phyloP scores from a whole-genome alignment of 2,329 filamentous ascomycete genomes.

The Xylariaceae sp. region DNA sequence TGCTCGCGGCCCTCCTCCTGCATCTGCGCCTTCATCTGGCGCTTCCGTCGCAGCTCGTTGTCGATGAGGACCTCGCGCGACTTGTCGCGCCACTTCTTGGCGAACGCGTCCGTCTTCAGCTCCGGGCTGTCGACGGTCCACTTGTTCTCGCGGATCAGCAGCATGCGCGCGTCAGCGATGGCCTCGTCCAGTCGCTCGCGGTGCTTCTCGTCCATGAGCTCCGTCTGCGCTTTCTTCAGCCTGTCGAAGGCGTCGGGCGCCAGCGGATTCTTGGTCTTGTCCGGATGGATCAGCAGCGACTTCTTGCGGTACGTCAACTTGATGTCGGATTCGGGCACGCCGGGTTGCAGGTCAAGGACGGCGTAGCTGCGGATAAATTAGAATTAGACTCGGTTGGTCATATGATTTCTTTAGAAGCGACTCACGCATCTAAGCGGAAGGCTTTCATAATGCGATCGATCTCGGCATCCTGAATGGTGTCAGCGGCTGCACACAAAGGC shows the following conservation, averaged over 20 bases:
- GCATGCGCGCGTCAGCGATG: slow-evolving; percentile 92
- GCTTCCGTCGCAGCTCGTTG: slow-evolving; percentile 80
- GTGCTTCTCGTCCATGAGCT: slow-evolving; percentile 92
- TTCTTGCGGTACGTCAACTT: slow-evolving; percentile 93
- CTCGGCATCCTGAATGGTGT: slow-evolving; percentile 75
- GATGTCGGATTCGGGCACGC: slow-evolving; percentile 94
- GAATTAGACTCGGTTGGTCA: neutral
- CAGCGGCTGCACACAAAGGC: slow-evolving; percentile 17
- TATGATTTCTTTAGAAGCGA: slow-evolving; percentile 2
- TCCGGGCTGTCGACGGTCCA: slow-evolving; percentile 89
- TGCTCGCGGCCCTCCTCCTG: slow-evolving; percentile 93
- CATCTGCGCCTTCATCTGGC: slow-evolving; percentile 91
- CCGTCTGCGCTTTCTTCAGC: slow-evolving; percentile 89
- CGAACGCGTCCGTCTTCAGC: slow-evolving; percentile 81
- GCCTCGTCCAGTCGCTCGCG: slow-evolving; percentile 87
- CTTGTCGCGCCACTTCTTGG: slow-evolving; percentile 86
- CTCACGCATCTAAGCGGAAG: slow-evolving; percentile 71
- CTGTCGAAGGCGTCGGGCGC: slow-evolving; percentile 97
- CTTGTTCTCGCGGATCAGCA: slow-evolving; percentile 92
- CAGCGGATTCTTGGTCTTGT: slow-evolving; percentile 89
- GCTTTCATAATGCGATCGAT: slow-evolving; percentile 92
- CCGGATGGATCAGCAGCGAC: slow-evolving; percentile 97
- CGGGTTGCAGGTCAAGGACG: slow-evolving; percentile 92
- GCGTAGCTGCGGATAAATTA: slow-evolving; percentile 65
- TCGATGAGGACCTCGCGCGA: slow-evolving; percentile 87